These are phyloP conservation scores for Ophiostoma piceae DNA, from an alignment of 2,329 filamentous ascomycete genomes.

Conservation along the genomic window DNA sequence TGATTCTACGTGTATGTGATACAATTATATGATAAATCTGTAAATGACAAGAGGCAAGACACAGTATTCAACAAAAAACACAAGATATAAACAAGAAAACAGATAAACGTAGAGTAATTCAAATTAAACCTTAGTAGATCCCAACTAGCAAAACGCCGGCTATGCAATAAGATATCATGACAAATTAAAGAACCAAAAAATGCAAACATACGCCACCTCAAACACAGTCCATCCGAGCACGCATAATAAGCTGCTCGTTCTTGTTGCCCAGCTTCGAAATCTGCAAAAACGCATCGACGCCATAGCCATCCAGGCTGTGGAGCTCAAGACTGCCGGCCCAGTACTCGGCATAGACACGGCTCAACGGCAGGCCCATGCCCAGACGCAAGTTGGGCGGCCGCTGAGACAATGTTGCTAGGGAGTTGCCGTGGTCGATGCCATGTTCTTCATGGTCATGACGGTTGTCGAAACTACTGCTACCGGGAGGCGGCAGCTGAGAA, in stretches of 20 bases:
- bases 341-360: constrained; percentile 92
- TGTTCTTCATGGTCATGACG: constrained; percentile 14
- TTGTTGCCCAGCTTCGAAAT: constrained; percentile 97
- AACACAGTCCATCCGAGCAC: constrained; percentile 72
- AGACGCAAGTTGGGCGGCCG: constrained; percentile 80
- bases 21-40: background rate
- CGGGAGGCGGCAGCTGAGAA: constrained; percentile 30
- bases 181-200: background rate
- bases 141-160: background rate
- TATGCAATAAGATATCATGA: background rate
- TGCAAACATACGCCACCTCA: constrained; percentile 32
- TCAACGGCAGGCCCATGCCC: constrained; percentile 90
- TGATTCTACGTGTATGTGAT: background rate
- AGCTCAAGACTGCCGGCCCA: constrained; percentile 91
- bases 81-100: background rate
- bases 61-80: background rate
- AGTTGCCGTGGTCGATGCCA: constrained; percentile 47
- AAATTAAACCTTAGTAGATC: background rate
- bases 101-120: background rate
- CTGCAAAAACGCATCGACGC: constrained; percentile 90
- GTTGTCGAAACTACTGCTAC: constrained; percentile 25
- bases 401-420: constrained; percentile 72
- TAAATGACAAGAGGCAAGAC: background rate
- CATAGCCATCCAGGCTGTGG: constrained; percentile 91
- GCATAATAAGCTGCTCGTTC: constrained; percentile 83